phyloP scores from a whole-genome alignment of 2,329 filamentous ascomycete species.

The Karstenula rhodostoma region DNA sequence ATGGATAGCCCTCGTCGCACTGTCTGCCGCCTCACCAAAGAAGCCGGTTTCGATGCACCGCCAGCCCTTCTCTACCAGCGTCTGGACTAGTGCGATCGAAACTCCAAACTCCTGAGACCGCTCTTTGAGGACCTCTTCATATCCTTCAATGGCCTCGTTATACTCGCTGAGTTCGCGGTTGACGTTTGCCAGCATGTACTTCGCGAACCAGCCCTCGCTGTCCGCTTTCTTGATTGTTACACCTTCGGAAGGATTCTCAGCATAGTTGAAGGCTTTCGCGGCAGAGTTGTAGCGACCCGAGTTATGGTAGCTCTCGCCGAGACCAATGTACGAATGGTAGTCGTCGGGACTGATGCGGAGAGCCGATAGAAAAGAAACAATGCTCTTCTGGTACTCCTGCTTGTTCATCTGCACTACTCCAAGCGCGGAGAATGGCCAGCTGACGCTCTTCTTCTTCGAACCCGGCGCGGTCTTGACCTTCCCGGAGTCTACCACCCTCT shows the following conservation, averaged over 20 bases:
- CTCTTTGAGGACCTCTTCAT: constrained; percentile 73
- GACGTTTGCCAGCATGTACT: constrained; percentile 96
- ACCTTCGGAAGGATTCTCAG: constrained; percentile 75
- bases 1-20: constrained; percentile 73
- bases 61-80: constrained; percentile 82
- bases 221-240: constrained; percentile 60
- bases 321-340: constrained; percentile 94
- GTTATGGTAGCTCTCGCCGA: constrained; percentile 97
- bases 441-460: constrained; percentile 90
- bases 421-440: constrained; percentile 94
- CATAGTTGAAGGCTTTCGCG: constrained; percentile 87
- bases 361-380: constrained; percentile 90
- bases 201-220: constrained; percentile 91
- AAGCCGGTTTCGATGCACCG: constrained; percentile 81
- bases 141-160: constrained; percentile 80
- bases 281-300: constrained; percentile 95
- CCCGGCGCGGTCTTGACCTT: constrained; percentile 89
- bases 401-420: constrained; percentile 95
- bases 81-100: constrained; percentile 85
- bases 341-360: constrained; percentile 83
- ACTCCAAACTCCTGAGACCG: constrained; percentile 84
- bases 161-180: constrained; percentile 91
- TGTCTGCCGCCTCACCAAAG: constrained; percentile 81
- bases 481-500: constrained; percentile 92
- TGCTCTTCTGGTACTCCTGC: constrained; percentile 86